Percentiles rank a stretch among this genome's conserved stretches.
These are phyloP conservation scores for Mycena rosella DNA, from an alignment of 768 basidiomycete species.

Conservation along the genomic window DNA sequence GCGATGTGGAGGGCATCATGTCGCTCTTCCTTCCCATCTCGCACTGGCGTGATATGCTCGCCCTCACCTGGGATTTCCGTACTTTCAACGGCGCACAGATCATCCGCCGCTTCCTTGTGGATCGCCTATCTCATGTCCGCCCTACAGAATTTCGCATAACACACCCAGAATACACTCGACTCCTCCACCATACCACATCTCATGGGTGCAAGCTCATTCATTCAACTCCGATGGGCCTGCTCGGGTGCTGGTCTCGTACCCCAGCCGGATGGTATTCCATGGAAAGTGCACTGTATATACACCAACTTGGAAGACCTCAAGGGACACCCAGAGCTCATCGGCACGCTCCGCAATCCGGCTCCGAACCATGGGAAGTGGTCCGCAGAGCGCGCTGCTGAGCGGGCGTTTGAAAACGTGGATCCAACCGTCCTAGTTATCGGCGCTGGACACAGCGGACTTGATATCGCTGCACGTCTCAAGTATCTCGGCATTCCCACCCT, in stretches of 20 bases:
- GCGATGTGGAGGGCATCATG: slow-evolving; percentile 47
- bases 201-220: slow-evolving; percentile 27
- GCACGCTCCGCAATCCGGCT: slow-evolving; percentile 12
- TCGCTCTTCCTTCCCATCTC: slow-evolving; percentile 51
- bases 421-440: slow-evolving; percentile 67
- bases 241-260: slow-evolving; percentile 64
- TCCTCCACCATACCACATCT: slow-evolving; percentile 51
- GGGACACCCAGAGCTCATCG: slow-evolving; percentile 55
- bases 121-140: slow-evolving; percentile 52
- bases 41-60: slow-evolving; percentile 73
- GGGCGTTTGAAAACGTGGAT: slow-evolving; percentile 55
- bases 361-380: slow-evolving; percentile 35
- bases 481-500: slow-evolving; percentile 61
- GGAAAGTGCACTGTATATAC: slow-evolving; percentile 65
- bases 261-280: slow-evolving; percentile 50
- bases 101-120: slow-evolving; percentile 60
- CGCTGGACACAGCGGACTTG: slow-evolving; percentile 67
- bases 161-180: slow-evolving; percentile 29
- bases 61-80: slow-evolving; percentile 74
- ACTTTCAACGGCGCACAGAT: slow-evolving; percentile 60
- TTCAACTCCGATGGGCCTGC: slow-evolving; percentile 44
- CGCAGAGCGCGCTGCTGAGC: slow-evolving; percentile 43
- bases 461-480: slow-evolving; percentile 70
- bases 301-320: slow-evolving; percentile 67
- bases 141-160: slow-evolving; percentile 40